Evolutionary conservation across 495 filamentous ascomycete species (phyloP), one percentile per base, ranked within the genome.

Genomic region (Trichoderma asperelloides): DNA sequence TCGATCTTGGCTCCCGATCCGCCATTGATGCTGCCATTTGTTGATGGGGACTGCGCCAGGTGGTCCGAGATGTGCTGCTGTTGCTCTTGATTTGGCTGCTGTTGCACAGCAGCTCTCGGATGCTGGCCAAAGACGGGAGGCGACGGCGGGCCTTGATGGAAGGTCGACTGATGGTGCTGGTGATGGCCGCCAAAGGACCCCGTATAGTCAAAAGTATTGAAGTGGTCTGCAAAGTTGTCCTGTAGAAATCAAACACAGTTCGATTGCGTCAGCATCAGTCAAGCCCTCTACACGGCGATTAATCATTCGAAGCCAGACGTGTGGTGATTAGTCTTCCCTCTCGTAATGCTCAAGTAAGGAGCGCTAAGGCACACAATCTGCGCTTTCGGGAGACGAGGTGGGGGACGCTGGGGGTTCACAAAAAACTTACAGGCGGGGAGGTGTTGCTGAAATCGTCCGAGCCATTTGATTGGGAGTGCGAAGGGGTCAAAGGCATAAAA

Each of bases 371-470:
- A 40, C 37, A 43, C 15, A 63, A 68, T 68, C 65, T 67, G 69
- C 75, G 74, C 73, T 74, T 70, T 62, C 45, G 45, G 60, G 65
- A 27, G 65, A 62, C 33, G 33, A 37, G 33, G 57, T 60, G 49
- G 43, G 55, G 21, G 51, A 64, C 6, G 30, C 49, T n/a, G 40
- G 55, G 41, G 33, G 66, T 28, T 33, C 66, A 67, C 16, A 68
- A 64, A 64, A 33, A 70, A 84, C 83, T 71, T 80, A 86, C 83
- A 70, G 81, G 78, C 68, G 83, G 78, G 67, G 82, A 83, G 68
- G 74, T 78, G 70, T 75, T 80, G 76, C 77, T 83, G 78, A 79
- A 84, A 64, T 85, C 81, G 66, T 85, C 84, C 47, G 82, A 80
- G 63, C 77, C 77, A 47, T 76, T 78, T 67, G 83, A 81, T 71